Evolutionary conservation across 2,329 filamentous ascomycete species (phyloP).

Genomic region (Leptographium radiaticola): DNA sequence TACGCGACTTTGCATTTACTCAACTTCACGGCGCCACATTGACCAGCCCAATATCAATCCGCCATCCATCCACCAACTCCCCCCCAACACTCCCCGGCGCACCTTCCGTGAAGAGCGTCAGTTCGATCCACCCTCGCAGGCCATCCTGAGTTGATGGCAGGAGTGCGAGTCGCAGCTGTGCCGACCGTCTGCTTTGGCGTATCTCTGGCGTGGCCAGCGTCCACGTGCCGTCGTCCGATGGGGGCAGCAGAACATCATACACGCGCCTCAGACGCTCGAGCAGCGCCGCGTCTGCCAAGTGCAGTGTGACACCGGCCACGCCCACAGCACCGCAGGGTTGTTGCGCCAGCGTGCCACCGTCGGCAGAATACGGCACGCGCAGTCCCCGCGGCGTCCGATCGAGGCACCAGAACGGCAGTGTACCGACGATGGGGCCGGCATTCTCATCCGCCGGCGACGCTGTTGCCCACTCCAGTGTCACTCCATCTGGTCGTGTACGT

Average conservation of each 20-base stretch:
- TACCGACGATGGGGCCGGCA: slow-evolving; percentile 26
- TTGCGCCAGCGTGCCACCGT: slow-evolving; percentile 16
- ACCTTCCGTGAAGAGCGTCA: slow-evolving; percentile 6
- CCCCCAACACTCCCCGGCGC: slow-evolving; percentile 3
- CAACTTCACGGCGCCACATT: background rate
- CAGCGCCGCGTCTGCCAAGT: slow-evolving; percentile 15
- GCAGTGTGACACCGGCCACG: slow-evolving; percentile 29
- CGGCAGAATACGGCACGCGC: slow-evolving; percentile 34
- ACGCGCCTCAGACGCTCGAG: slow-evolving; percentile 13
- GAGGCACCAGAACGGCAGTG: slow-evolving; percentile 52
- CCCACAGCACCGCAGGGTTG: slow-evolving; percentile 42
- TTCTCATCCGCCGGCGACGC: slow-evolving; percentile 25
- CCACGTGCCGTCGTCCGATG: slow-evolving; percentile 2
- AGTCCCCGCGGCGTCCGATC: slow-evolving; percentile 44
- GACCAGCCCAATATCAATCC: slow-evolving; percentile 4
- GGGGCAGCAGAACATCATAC: slow-evolving; percentile 17
- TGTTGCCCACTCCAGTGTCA: slow-evolving; percentile 41
- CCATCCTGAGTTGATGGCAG: background rate
- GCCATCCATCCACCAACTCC: slow-evolving; percentile 9
- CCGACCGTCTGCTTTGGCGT: background rate
- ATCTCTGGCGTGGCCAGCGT: slow-evolving; percentile 2
- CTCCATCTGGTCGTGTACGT: slow-evolving; percentile 39
- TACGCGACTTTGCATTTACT: too few species aligned
- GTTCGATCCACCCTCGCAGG: slow-evolving; percentile 2
- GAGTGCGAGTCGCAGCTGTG: background rate